Base-by-base conservation (phyloP, 257 asterid genomes). In the Solanum bulbocastanum region DNA sequence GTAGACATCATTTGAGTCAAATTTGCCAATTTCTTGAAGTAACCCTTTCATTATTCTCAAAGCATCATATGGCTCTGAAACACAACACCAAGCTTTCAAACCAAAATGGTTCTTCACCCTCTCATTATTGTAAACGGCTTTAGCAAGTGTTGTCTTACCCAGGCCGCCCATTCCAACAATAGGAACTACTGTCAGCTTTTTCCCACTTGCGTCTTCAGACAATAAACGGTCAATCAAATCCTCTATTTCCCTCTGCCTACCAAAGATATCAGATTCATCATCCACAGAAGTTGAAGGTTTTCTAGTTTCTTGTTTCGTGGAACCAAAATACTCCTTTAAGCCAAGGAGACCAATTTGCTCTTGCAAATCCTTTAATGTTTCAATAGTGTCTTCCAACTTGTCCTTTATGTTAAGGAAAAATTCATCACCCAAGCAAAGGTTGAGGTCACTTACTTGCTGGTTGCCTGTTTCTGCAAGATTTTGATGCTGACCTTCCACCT, bases 141-240 rank as follows among this genome's bases (percentile, higher is more conserved):
- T 93, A 71, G 96, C 94, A 74, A 94, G 92, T 32, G 95, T 94
- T 2, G 94, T 94, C 89, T 92, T 94, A 84, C 95, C 96, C 11
- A 8, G 0, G 13, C 66, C 66, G 11, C 66, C 66, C 66, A 58
- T 58, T 58, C 66, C 66, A 58, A 58, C 27, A 58, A 58, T 58
- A 58, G 66, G 66, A 23, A 58, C 66, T 20, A 58, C 66, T 22
- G 5, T 3, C 66, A 58, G 27, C 0, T 58, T 12, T 5, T 78
- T 49, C 1, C 2, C 49, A 20, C 3, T 44, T 22, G 42, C 33
- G 8, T 56, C 87, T 20, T 8, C 27, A 60, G 49, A 36, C 1
- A 87, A 10, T 6, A 88, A 12, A 56, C 60, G 33, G 66, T 1
- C 27, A 58, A 58, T 58, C 66, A 58, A 58, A 2, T 8, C 2